Evolutionary conservation across 2,329 filamentous ascomycete species (phyloP).

Genomic region (Passalora sequoiae): DNA sequence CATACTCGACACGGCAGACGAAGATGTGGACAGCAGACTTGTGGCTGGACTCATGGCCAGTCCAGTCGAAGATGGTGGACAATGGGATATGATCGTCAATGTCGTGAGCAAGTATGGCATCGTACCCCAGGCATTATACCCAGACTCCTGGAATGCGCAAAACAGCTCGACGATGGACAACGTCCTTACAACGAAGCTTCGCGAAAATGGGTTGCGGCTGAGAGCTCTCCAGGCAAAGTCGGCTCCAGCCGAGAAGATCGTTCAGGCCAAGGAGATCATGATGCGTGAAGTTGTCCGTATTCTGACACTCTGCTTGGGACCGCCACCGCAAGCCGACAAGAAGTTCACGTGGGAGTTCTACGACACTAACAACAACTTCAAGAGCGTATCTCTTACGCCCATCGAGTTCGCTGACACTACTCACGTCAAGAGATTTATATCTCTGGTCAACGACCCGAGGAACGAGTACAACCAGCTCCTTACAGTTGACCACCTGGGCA

Average conservation of each 20-base stretch:
- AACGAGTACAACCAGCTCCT: conserved; percentile 67
- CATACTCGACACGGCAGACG: conserved; percentile 65
- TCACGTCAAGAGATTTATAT: conserved; percentile 66
- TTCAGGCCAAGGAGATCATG: conserved; percentile 63
- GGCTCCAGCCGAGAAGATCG: conserved; percentile 36
- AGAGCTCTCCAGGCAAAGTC: conserved; percentile 50
- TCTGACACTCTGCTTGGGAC: conserved; percentile 75
- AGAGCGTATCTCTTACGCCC: conserved; percentile 61
- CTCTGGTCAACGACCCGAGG: conserved; percentile 78
- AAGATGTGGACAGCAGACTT: conserved; percentile 67
- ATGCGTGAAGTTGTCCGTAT: conserved; percentile 74
- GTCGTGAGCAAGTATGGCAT: conserved; percentile 82
- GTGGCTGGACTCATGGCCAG: conserved; percentile 63
- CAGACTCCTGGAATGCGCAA: conserved; percentile 73
- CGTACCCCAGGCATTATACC: conserved; percentile 72
- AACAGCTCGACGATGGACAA: conserved; percentile 65
- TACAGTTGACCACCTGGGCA: conserved; percentile 73
- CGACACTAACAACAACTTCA: conserved; percentile 62
- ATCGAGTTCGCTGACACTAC: conserved; percentile 64
- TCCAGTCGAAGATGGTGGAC: conserved; percentile 74
- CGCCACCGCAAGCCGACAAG: conserved; percentile 63
- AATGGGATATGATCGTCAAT: conserved; percentile 95
- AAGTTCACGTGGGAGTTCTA: conserved; percentile 77
- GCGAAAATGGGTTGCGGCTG: conserved; percentile 74
- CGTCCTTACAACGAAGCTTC: conserved; percentile 75